A percentile compares a stretch with the other conserved stretches of the same genome.
These are phyloP conservation scores for Hansenula sp. DNA, from an alignment of 1,139 yeast species.

Conservation along the genomic window DNA sequence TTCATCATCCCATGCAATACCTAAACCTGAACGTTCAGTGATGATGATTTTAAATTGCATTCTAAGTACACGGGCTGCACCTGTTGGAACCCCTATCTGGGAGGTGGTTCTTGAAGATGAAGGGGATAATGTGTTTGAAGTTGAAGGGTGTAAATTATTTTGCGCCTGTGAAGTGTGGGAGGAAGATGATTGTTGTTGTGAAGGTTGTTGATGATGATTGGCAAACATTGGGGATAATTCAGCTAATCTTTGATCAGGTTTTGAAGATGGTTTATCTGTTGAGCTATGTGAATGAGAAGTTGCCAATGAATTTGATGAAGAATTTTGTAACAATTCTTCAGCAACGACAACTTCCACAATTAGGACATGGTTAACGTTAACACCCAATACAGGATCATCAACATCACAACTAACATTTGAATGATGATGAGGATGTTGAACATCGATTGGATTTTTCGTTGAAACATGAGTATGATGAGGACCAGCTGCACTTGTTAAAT, in stretches of 20 bases:
- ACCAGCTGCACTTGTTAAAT: constrained; percentile 24
- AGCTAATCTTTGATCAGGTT: constrained; percentile 34
- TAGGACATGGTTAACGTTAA: constrained; percentile 69
- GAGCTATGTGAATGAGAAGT: constrained; percentile 14
- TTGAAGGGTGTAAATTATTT: constrained; percentile 11
- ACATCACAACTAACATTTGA: constrained; percentile 76
- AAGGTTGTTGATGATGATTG: constrained; percentile 20
- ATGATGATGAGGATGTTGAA: constrained; percentile 19
- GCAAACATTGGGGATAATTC: constrained; percentile 39
- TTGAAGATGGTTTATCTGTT: constrained; percentile 10
- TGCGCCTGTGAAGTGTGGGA: no score
- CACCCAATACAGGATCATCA: constrained; percentile 77
- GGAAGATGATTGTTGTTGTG: neutral
- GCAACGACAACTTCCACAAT: constrained; percentile 90
- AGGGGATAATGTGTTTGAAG: constrained; percentile 7
- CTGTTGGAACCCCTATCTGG: constrained; percentile 74
- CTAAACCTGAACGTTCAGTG: constrained; percentile 91
- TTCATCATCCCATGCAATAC: constrained; percentile 98
- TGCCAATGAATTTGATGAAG: constrained; percentile 9
- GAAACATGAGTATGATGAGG: constrained; percentile 20
- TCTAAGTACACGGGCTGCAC: constrained; percentile 88
- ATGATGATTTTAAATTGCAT: constrained; percentile 85
- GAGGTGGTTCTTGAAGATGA: constrained; percentile 6
- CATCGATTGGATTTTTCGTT: constrained; percentile 17
- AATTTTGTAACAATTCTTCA: constrained; percentile 63